Evolutionary conservation across 225 moss, liverwort and hornwort species (phyloP).

Genomic region (Sphagnum contortum): DNA sequence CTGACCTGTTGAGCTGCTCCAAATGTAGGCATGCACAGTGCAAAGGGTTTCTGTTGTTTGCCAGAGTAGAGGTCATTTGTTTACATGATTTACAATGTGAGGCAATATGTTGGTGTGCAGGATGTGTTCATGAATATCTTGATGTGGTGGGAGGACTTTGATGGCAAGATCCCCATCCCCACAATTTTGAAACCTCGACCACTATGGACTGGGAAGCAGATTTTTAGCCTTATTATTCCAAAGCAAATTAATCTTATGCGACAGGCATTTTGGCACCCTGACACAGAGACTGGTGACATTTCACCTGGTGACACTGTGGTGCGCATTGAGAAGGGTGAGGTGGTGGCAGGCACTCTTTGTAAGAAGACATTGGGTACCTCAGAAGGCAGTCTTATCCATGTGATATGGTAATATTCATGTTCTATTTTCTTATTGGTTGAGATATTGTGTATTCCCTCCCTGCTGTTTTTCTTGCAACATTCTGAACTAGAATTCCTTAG

Average conservation of each 20-base stretch:
- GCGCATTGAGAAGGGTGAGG: slow-evolving; percentile 94
- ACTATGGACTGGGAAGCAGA: slow-evolving; percentile 95
- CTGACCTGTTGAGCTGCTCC: too few species aligned
- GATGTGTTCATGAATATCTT: slow-evolving; percentile 95
- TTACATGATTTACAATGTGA: too few species aligned
- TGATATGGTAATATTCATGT: slow-evolving; percentile 62
- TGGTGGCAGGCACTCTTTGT: slow-evolving; percentile 85
- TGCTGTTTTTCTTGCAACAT: too few species aligned
- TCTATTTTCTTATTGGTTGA: too few species aligned
- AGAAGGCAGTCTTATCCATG: slow-evolving; percentile 96
- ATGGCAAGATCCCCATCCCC: slow-evolving; percentile 97
- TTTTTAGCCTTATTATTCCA: slow-evolving; percentile 94
- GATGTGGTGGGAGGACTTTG: slow-evolving; percentile 99
- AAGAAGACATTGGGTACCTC: slow-evolving; percentile 90
- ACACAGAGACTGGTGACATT: slow-evolving; percentile 73
- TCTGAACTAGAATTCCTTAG: too few species aligned
- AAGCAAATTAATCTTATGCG: slow-evolving; percentile 98
- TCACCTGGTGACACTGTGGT: slow-evolving; percentile 91
- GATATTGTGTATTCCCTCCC: too few species aligned
- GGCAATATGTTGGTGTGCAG: slow-evolving; percentile 23
- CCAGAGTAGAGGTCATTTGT: too few species aligned
- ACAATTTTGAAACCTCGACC: slow-evolving; percentile 96
- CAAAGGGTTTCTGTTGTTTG: too few species aligned
- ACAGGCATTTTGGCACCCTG: slow-evolving; percentile 91
- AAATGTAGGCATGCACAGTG: too few species aligned